These are phyloP conservation scores for Colletotrichum eremochloae DNA, from an alignment of 2,329 filamentous ascomycete species.

Conservation along the genomic window DNA sequence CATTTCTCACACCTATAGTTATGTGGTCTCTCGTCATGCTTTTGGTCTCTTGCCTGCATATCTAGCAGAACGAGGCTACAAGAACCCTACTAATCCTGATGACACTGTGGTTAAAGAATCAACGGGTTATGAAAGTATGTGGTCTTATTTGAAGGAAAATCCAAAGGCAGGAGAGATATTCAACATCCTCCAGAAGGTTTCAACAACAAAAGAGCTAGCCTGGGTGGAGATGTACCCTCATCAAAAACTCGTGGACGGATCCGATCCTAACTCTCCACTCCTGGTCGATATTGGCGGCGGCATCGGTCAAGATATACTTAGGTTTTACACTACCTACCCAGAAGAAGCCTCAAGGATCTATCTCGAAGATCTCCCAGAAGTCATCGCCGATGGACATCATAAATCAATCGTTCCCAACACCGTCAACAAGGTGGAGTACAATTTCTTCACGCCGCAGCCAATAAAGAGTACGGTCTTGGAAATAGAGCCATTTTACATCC, in stretches of 20 bases:
- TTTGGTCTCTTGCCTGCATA: constrained; percentile 5
- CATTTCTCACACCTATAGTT: not conserved
- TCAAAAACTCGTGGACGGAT: not conserved
- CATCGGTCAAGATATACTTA: constrained; percentile 22
- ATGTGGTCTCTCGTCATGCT: not conserved
- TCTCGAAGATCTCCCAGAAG: constrained; percentile 22
- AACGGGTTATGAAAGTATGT: not conserved
- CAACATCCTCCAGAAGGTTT: constrained; percentile 22
- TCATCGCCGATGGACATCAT: constrained; percentile 1
- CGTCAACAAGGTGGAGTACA: constrained; percentile 47
- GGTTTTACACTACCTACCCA: constrained; percentile 9
- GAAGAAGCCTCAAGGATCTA: constrained; percentile 19
- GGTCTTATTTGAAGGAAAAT: constrained; percentile 19
- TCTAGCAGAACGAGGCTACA: constrained; percentile 16
- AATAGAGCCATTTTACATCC: not conserved
- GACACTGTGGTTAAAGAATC: not conserved
- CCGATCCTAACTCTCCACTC: constrained; percentile 12
- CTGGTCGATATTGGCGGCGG: constrained; percentile 30
- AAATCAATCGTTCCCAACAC: constrained; percentile 8
- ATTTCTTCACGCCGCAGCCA: constrained; percentile 56
- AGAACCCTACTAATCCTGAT: constrained; percentile 5
- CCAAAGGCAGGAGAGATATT: constrained; percentile 4
- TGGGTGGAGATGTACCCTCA: constrained; percentile 30
- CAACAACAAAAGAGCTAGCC: constrained; percentile 6
- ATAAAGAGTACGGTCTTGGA: constrained; percentile 39